Percentiles rank a stretch among this genome's conserved stretches.
phyloP scores from a whole-genome alignment of 2,329 filamentous ascomycete genomes.

The Aureobasidium subglaciale region DNA sequence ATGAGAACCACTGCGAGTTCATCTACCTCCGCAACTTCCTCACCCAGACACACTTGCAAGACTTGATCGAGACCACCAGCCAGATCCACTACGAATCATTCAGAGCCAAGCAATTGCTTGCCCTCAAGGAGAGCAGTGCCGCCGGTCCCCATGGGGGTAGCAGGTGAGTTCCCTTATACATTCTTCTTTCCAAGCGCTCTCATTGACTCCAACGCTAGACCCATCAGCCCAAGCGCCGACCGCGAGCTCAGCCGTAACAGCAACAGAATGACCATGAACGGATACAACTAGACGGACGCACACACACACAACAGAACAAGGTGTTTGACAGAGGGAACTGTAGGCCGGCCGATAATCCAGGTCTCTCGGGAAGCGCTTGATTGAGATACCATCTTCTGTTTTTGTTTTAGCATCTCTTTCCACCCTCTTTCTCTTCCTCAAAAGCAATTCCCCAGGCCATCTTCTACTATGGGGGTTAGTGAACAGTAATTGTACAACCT shows the following conservation, averaged over 20 bases:
- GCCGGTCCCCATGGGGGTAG: slow-evolving; percentile 66
- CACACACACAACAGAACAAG: background rate
- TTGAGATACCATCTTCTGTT: slow-evolving; percentile 17
- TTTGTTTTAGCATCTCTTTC: slow-evolving; percentile 12
- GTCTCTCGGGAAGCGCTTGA: slow-evolving; percentile 8
- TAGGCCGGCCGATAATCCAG: slow-evolving; percentile 11
- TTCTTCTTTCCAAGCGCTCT: background rate
- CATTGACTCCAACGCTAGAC: slow-evolving; percentile 31
- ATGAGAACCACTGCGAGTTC: slow-evolving; percentile 99
- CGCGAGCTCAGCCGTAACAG: slow-evolving; percentile 94
- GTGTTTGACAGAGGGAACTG: slow-evolving; percentile 8
- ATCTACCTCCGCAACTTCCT: slow-evolving; percentile 98
- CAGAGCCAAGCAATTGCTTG: slow-evolving; percentile 97
- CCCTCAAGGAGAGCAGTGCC: slow-evolving; percentile 95
- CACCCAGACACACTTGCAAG: slow-evolving; percentile 94
- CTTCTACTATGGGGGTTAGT: slow-evolving; percentile 5
- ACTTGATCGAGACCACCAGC: slow-evolving; percentile 97
- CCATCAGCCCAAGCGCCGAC: slow-evolving; percentile 91
- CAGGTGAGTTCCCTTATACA: slow-evolving; percentile 38
- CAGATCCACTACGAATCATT: slow-evolving; percentile 99
- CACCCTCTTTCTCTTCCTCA: slow-evolving; percentile 1
- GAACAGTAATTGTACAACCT: slow-evolving; percentile 1
- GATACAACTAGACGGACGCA: slow-evolving; percentile 54
- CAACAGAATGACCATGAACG: slow-evolving; percentile 97
- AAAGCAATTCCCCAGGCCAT: slow-evolving; percentile 4